Conservation (phyloP, 306 rosid species). For the Parietaria judaica region DNA sequence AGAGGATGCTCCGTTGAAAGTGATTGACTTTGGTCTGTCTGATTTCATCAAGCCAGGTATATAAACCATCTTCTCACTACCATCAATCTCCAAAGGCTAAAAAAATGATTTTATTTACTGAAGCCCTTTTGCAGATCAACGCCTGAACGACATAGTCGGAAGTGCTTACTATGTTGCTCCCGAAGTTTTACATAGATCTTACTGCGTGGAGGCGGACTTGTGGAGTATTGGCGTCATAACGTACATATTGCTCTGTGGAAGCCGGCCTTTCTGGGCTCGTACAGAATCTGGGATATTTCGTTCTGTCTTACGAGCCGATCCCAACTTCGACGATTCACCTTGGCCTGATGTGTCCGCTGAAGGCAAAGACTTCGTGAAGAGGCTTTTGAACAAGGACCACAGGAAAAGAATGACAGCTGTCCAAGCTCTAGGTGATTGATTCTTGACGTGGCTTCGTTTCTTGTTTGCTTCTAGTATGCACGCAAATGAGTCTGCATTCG, state of each 20-base stretch:
- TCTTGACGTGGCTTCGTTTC: no score
- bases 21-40: constrained; percentile 95
- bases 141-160: constrained; percentile 92
- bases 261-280: constrained; percentile 97
- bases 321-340: constrained; percentile 84
- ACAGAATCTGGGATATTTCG: constrained; percentile 98
- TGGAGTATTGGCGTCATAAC: constrained; percentile 98
- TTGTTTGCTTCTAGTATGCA: no score
- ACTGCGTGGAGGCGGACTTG: constrained; percentile 78
- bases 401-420: constrained; percentile 95
- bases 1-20: constrained; percentile 71
- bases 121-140: constrained; percentile 56
- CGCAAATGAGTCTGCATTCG: no score
- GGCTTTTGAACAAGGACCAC: constrained; percentile 92
- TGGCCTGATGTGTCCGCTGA: constrained; percentile 90
- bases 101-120: constrained; percentile 5
- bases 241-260: constrained; percentile 82
- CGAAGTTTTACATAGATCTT: constrained; percentile 93
- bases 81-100: constrained; percentile 5
- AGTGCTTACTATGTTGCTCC: constrained; percentile 98
- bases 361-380: constrained; percentile 88
- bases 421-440: constrained; percentile 67
- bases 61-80: constrained; percentile 8
- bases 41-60: constrained; percentile 90
- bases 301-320: constrained; percentile 84